A percentile compares a stretch with the other conserved stretches of the same genome.
Evolutionary conservation across 2,329 filamentous ascomycete genomes (phyloP).

Genomic region (Calonectria leucothoes): DNA sequence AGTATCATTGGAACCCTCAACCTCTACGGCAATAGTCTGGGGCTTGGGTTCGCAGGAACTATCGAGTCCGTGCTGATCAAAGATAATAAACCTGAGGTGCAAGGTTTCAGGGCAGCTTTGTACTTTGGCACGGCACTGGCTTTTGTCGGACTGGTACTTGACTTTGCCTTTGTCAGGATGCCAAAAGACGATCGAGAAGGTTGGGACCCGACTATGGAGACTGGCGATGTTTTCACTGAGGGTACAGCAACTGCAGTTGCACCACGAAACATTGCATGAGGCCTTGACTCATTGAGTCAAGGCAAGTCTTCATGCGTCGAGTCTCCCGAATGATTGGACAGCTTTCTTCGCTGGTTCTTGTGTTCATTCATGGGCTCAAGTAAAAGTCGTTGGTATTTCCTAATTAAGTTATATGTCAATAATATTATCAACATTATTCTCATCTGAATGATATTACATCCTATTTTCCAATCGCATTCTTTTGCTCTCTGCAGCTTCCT

Average conservation of each 20-base stretch:
- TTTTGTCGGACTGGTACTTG: background rate
- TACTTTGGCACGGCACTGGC: background rate
- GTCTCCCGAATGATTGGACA: too few relatives aligned
- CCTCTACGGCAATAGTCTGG: conserved; percentile 43
- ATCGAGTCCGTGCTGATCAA: conserved; percentile 39
- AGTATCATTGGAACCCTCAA: conserved; percentile 56
- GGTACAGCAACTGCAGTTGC: background rate
- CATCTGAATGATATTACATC: too few relatives aligned
- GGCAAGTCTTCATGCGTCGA: too few relatives aligned
- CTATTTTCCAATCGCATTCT: too few relatives aligned
- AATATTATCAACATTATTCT: too few relatives aligned
- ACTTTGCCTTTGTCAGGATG: conserved; percentile 1
- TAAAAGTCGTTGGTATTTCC: too few relatives aligned
- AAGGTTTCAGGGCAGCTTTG: background rate
- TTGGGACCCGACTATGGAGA: background rate
- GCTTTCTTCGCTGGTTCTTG: too few relatives aligned
- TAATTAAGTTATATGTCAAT: too few relatives aligned
- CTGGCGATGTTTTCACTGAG: background rate
- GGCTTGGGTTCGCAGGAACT: conserved; percentile 45
- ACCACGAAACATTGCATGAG: background rate
- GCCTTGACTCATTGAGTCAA: too few relatives aligned
- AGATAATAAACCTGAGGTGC: background rate
- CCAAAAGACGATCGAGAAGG: background rate
- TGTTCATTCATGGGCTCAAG: too few relatives aligned
- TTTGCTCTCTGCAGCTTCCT: too few relatives aligned